These are phyloP conservation scores for Aegilops bicornis DNA, from an alignment of 176 grass and related monocot species.

Conservation along the genomic window DNA sequence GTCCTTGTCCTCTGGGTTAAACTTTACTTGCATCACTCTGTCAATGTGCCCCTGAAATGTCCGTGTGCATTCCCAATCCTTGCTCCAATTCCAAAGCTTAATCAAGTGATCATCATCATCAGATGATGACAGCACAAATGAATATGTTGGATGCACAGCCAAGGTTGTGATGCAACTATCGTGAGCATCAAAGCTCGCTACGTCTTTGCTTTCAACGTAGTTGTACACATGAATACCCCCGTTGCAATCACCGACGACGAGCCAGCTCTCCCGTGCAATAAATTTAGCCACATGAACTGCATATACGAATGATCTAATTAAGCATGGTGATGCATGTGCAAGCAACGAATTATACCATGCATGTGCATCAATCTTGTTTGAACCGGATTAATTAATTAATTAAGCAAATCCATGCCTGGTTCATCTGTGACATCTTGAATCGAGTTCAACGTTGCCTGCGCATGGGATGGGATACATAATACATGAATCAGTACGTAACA, in stretches of 20 bases:
- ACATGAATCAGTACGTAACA: no score
- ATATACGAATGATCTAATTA: background rate
- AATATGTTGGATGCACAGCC: constrained; percentile 57
- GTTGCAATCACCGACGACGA: constrained; percentile 47
- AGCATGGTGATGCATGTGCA: no score
- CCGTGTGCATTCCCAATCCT: background rate
- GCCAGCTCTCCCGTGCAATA: constrained; percentile 51
- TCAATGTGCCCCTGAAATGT: no score
- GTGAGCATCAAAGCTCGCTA: constrained; percentile 41
- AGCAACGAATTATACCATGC: no score
- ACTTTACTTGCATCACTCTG: background rate
- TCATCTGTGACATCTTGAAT: no score
- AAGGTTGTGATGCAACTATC: constrained; percentile 33
- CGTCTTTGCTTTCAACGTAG: constrained; percentile 26
- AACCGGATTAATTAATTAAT: no score
- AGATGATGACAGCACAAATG: background rate
- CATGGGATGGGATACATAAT: no score
- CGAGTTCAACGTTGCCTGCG: no score
- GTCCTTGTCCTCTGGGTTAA: background rate
- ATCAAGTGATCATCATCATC: background rate
- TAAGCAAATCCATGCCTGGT: no score
- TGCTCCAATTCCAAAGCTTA: background rate
- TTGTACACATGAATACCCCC: constrained; percentile 52
- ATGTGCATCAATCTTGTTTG: no score
- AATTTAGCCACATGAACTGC: constrained; percentile 63